These are phyloP conservation scores for Glycyrrhiza uralensis DNA, from an alignment of 306 rosid genomes.

Conservation along the genomic window DNA sequence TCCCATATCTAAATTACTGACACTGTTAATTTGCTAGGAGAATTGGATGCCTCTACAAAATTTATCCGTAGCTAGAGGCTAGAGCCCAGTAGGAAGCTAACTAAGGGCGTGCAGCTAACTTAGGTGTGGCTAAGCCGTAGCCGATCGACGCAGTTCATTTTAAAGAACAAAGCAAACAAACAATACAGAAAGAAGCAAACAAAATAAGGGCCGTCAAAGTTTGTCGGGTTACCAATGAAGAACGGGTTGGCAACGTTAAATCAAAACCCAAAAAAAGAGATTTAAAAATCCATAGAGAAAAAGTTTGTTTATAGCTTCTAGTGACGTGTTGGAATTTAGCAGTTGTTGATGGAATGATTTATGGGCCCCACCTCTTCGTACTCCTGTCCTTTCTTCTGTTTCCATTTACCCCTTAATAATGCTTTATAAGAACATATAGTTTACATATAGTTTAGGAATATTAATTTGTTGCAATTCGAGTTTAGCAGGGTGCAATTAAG, in stretches of 20 bases:
- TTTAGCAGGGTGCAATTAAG: constrained; percentile 32
- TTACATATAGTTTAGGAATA: constrained; percentile 20
- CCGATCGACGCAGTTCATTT: background rate
- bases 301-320: constrained; percentile 28
- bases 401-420: constrained; percentile 27
- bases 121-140: background rate
- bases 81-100: background rate
- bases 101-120: background rate
- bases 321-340: constrained; percentile 55
- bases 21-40: too few species aligned
- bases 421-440: too few species aligned
- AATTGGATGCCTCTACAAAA: too few species aligned
- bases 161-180: background rate
- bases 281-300: constrained; percentile 36
- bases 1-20: too few species aligned
- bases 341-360: constrained; percentile 42
- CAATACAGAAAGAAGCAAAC: constrained; percentile 41
- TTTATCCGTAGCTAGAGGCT: background rate
- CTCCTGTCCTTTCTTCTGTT: constrained; percentile 52
- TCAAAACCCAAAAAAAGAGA: constrained; percentile 16
- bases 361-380: constrained; percentile 45
- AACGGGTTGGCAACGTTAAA: constrained; percentile 50
- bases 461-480: constrained; percentile 33
- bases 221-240: constrained; percentile 49
- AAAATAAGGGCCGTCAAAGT: constrained; percentile 56